Conservation (phyloP, 2,329 filamentous ascomycete genomes). For the Zymoseptoria ardabiliae region DNA sequence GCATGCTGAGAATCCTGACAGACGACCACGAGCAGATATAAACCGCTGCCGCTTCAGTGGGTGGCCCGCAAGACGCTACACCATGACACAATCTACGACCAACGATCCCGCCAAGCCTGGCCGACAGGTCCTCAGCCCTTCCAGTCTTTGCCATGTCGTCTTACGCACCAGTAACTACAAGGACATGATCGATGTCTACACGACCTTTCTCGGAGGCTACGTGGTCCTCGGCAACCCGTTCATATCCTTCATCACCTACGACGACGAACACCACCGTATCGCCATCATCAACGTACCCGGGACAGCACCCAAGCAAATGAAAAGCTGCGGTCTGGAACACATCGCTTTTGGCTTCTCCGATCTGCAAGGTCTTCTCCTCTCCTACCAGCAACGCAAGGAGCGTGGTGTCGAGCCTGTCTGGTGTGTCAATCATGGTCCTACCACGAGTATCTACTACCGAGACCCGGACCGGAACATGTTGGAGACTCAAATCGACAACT, state of each 20-base stretch:
- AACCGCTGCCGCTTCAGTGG: not conserved
- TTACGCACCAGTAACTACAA: slow-evolving; percentile 18
- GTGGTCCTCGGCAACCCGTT: slow-evolving; percentile 11
- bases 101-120: slow-evolving; percentile 5
- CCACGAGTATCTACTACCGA: slow-evolving; percentile 16
- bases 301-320: slow-evolving; percentile 7
- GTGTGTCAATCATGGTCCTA: slow-evolving; percentile 20
- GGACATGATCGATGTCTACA: slow-evolving; percentile 20
- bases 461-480: slow-evolving; percentile 20
- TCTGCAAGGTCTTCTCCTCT: slow-evolving; percentile 9
- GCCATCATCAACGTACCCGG: slow-evolving; percentile 12
- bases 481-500: slow-evolving; percentile 17
- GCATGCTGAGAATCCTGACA: too few species aligned
- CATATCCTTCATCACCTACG: slow-evolving; percentile 19
- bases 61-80: not conserved
- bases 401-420: slow-evolving; percentile 15
- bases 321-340: slow-evolving; percentile 18
- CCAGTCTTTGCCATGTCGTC: slow-evolving; percentile 21
- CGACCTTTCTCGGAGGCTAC: slow-evolving; percentile 17
- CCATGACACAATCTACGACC: not conserved
- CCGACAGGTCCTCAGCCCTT: slow-evolving; percentile 12
- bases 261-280: slow-evolving; percentile 23
- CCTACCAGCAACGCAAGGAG: slow-evolving; percentile 17
- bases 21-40: too few species aligned
- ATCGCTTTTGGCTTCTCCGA: slow-evolving; percentile 19